phyloP scores from a whole-genome alignment of 345 rosid species.

The Linum lewisii region DNA sequence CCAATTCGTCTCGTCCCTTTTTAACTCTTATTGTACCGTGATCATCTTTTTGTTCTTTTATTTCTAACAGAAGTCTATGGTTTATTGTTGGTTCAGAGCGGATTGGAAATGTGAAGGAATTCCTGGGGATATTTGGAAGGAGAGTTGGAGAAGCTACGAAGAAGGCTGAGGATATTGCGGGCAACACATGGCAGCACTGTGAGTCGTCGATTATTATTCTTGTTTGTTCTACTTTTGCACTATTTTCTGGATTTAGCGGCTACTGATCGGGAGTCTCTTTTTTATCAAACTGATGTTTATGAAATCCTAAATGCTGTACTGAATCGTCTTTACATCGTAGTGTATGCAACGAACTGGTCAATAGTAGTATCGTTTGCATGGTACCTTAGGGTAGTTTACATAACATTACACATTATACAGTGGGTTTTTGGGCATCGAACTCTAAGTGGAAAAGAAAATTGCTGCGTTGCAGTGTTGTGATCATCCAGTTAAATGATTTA shows the following conservation, averaged over 20 bases:
- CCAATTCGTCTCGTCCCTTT: not conserved
- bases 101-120: conserved; percentile 11
- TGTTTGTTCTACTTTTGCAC: not conserved
- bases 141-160: conserved; percentile 22
- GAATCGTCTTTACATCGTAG: no score
- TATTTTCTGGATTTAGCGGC: not conserved
- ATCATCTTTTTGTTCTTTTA: not conserved
- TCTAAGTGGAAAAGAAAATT: not conserved
- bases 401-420: no score
- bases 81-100: conserved; percentile 3
- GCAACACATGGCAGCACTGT: conserved; percentile 28
- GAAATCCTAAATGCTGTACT: no score
- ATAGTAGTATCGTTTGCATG: no score
- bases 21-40: no score
- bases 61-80: not conserved
- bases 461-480: not conserved
- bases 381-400: no score
- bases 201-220: not conserved
- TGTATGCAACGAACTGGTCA: no score
- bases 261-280: not conserved
- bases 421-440: not conserved
- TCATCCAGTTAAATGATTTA: not conserved
- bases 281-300: not conserved
- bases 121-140: conserved; percentile 20
- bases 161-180: conserved; percentile 27